Conservation (phyloP, 345 rosid genomes). For the Passiflora organensis region DNA sequence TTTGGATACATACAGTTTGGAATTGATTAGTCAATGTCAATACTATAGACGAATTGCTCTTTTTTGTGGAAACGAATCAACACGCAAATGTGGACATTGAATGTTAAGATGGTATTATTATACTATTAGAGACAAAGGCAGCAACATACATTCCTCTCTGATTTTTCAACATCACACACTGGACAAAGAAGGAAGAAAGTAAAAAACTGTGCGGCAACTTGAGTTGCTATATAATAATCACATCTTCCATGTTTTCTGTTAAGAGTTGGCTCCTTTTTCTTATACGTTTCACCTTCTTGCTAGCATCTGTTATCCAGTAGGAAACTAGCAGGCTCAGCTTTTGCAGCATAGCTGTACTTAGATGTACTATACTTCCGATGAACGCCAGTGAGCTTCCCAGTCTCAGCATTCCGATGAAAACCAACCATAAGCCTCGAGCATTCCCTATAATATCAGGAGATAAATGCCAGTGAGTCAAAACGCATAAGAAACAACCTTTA, state of each 20-base stretch:
- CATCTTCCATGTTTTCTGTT: no score
- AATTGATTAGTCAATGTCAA: no score
- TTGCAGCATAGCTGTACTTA: constrained; percentile 71
- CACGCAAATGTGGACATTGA: no score
- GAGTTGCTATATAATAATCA: constrained; percentile 40
- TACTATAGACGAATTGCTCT: no score
- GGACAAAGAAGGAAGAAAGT: no score
- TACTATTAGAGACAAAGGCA: no score
- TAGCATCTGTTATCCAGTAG: constrained; percentile 30
- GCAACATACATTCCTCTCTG: no score
- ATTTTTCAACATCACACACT: background rate
- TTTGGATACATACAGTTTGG: no score
- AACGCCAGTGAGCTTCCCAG: constrained; percentile 78
- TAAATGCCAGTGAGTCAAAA: background rate
- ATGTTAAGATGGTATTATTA: no score
- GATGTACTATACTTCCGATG: constrained; percentile 76
- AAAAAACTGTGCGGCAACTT: constrained; percentile 29
- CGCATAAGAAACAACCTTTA: no score
- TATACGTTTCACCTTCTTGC: background rate
- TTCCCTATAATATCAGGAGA: constrained; percentile 39
- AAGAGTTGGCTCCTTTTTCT: constrained; percentile 8
- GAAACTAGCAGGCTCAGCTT: constrained; percentile 54
- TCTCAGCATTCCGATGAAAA: constrained; percentile 71
- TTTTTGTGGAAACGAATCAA: no score
- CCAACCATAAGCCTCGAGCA: constrained; percentile 75